Evolutionary conservation across 2,329 filamentous ascomycete genomes (phyloP).

Genomic region (Colletotrichum acutatum): DNA sequence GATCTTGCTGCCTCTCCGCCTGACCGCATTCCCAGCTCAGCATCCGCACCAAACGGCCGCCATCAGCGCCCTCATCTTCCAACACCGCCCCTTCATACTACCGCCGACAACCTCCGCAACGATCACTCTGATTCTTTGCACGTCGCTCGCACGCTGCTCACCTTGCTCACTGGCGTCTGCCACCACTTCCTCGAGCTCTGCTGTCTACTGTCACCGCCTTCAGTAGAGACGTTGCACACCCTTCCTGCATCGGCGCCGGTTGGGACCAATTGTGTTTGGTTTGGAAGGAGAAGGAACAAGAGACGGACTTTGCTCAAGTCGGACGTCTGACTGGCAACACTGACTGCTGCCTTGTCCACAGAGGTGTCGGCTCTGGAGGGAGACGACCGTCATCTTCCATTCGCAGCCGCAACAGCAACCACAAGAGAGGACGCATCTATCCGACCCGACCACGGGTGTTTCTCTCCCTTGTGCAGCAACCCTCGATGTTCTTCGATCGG

Average conservation of each 20-base stretch:
- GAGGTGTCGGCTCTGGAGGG: not conserved
- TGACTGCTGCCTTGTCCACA: not conserved
- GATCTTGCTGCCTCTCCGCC: constrained; percentile 21
- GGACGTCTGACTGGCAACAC: not conserved
- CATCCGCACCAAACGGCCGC: not conserved
- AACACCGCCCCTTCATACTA: constrained; percentile 6
- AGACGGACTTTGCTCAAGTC: constrained; percentile 10
- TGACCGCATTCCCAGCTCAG: constrained; percentile 29
- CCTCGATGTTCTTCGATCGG: constrained; percentile 26
- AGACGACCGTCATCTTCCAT: not conserved
- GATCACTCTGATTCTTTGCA: not conserved
- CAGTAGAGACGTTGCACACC: constrained; percentile 16
- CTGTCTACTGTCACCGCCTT: not conserved
- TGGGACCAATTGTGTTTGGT: constrained; percentile 1
- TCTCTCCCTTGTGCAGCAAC: not conserved
- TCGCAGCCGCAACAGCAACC: constrained; percentile 16
- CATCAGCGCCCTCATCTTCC: constrained; percentile 4
- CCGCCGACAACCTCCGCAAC: not conserved
- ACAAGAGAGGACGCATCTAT: constrained; percentile 11
- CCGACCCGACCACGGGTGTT: constrained; percentile 9
- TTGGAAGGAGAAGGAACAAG: not conserved
- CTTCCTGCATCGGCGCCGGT: constrained; percentile 6
- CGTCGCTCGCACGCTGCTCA: not conserved
- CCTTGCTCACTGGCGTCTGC: not conserved
- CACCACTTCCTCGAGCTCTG: not conserved